phyloP scores from a whole-genome alignment of 2,329 filamentous ascomycete species.

The Fusarium scirpi region DNA sequence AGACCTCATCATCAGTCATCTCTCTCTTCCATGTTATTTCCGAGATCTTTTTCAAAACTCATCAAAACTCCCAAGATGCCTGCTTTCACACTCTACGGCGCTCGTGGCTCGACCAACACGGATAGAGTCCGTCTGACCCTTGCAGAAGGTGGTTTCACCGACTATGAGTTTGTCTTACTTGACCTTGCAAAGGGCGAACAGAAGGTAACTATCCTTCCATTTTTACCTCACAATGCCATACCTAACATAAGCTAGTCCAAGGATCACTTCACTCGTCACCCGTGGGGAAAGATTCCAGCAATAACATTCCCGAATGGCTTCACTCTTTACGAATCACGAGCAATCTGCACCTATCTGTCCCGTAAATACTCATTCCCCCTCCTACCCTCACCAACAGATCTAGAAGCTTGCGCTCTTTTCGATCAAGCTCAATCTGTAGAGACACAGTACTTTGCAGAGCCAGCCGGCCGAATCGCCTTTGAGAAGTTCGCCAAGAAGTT shows the following conservation, averaged over 20 bases:
- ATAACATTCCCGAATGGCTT: neutral
- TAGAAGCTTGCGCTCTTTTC: neutral
- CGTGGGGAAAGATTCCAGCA: constrained; percentile 1
- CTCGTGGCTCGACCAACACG: neutral
- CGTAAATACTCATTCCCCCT: neutral
- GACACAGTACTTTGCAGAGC: neutral
- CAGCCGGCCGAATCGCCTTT: neutral
- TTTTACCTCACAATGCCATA: fast-evolving
- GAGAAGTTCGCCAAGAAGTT: constrained; percentile 1
- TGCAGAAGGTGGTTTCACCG: neutral
- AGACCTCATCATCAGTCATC: fast-evolving
- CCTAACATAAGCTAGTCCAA: neutral
- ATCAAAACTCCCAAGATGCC: neutral
- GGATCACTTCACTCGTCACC: neutral
- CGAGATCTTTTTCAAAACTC: neutral
- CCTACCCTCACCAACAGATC: neutral
- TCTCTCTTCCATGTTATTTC: neutral
- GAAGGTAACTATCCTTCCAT: neutral
- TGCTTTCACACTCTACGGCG: neutral
- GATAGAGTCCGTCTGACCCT: neutral
- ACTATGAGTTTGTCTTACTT: neutral
- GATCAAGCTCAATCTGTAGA: neutral
- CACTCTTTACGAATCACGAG: neutral
- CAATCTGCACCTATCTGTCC: neutral
- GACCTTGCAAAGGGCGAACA: constrained; percentile 1